phyloP scores from a whole-genome alignment of 495 filamentous ascomycete species.

The Cercophora scortea region DNA sequence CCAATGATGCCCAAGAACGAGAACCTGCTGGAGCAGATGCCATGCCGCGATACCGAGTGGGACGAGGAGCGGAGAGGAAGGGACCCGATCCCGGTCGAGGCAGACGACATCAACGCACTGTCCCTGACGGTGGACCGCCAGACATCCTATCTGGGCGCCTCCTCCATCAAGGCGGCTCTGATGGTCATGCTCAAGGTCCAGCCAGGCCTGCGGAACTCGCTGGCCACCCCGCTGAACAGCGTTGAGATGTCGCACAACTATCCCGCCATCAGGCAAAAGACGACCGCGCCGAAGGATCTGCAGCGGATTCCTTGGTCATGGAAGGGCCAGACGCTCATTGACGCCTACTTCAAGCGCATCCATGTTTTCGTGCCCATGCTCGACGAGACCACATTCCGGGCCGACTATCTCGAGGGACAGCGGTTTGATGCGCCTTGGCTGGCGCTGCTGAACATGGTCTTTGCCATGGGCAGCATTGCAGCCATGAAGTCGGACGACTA shows the following conservation, averaged over 20 bases:
- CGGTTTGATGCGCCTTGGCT: constrained; percentile 68
- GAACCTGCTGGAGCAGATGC: constrained; percentile 49
- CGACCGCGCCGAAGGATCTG: constrained; percentile 36
- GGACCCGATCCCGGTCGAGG: constrained; percentile 57
- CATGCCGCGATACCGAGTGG: constrained; percentile 47
- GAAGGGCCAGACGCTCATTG: constrained; percentile 56
- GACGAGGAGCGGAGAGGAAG: constrained; percentile 47
- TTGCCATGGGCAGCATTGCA: constrained; percentile 69
- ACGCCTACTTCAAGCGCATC: constrained; percentile 70
- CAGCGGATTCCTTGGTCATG: constrained; percentile 50
- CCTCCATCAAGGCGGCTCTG: constrained; percentile 71
- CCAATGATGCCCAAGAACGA: constrained; percentile 34
- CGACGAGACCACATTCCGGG: constrained; percentile 66
- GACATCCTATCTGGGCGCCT: constrained; percentile 74
- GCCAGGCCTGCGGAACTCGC: constrained; percentile 52
- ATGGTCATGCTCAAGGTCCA: constrained; percentile 75
- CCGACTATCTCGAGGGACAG: constrained; percentile 59
- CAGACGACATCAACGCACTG: constrained; percentile 75
- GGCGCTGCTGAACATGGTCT: constrained; percentile 70
- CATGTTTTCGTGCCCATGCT: constrained; percentile 72
- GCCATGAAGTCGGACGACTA: constrained; percentile 62
- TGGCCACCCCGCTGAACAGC: constrained; percentile 43
- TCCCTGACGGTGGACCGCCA: constrained; percentile 64
- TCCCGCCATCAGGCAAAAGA: constrained; percentile 40
- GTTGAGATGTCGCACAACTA: constrained; percentile 40